Conservation (phyloP, 2,329 filamentous ascomycete genomes). For the Trichoderma atroviride region DNA sequence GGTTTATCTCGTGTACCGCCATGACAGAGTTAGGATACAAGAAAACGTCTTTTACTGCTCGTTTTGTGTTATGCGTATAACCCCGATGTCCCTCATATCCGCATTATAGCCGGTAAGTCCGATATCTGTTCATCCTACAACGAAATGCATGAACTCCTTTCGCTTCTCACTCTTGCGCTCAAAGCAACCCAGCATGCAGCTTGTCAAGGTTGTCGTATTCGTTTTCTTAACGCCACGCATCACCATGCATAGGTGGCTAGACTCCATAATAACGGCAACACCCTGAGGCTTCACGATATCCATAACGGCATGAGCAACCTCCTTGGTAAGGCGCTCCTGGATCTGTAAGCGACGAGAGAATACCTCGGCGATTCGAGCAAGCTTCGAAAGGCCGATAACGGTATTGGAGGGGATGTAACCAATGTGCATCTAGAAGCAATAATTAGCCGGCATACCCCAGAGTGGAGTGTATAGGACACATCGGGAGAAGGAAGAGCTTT, state of each 20-base stretch:
- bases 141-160: conserved; percentile 70
- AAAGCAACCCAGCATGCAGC: conserved; percentile 96
- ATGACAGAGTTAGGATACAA: too few species aligned
- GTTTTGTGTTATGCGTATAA: too few species aligned
- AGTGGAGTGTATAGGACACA: too few species aligned
- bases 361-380: conserved; percentile 96
- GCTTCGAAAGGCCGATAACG: conserved; percentile 92
- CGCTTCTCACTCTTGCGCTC: conserved; percentile 89
- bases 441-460: too few species aligned
- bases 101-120: too few species aligned
- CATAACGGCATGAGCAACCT: conserved; percentile 91
- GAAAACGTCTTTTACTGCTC: too few species aligned
- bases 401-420: conserved; percentile 92
- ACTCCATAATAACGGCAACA: conserved; percentile 97
- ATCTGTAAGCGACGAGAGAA: conserved; percentile 92
- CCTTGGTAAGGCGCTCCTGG: conserved; percentile 93
- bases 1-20: too few species aligned
- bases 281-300: conserved; percentile 92
- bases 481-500: too few species aligned
- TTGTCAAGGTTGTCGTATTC: conserved; percentile 85
- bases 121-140: too few species aligned
- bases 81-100: too few species aligned
- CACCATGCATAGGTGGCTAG: conserved; percentile 95
- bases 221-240: conserved; percentile 99
- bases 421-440: conserved; percentile 85